Conservation (phyloP, 805 yeast genomes). For the Ogataea paradorogensis region DNA sequence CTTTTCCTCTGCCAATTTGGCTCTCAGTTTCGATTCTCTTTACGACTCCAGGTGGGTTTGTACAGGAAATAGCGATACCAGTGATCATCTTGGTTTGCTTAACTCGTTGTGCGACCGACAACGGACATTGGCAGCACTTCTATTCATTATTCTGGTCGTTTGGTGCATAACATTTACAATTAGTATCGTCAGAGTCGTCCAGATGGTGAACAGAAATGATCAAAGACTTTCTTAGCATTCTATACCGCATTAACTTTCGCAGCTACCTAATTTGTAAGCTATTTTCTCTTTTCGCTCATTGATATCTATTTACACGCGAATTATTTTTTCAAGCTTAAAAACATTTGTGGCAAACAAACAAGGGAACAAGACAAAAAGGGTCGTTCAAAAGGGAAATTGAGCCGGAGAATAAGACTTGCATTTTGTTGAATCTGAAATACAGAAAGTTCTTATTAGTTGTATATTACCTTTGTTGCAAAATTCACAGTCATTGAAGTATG, state of each 20-base stretch:
- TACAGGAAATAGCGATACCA: slow-evolving; percentile 14
- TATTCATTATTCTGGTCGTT: slow-evolving; percentile 67
- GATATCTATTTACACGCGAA: slow-evolving; percentile 9
- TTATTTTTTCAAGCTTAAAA: slow-evolving; percentile 9
- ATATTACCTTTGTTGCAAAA: background rate
- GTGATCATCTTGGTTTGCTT: slow-evolving; percentile 28
- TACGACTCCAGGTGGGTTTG: slow-evolving; percentile 86
- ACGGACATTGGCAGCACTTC: slow-evolving; percentile 70
- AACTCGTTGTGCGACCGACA: slow-evolving; percentile 72
- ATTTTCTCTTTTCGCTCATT: background rate
- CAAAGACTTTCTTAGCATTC: slow-evolving; percentile 10
- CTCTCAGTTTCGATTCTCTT: slow-evolving; percentile 80
- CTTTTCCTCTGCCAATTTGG: slow-evolving; percentile 81
- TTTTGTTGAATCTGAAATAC: background rate
- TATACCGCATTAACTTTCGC: slow-evolving; percentile 9
- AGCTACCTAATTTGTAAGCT: slow-evolving; percentile 1
- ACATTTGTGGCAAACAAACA: slow-evolving; percentile 16
- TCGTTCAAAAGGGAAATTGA: background rate
- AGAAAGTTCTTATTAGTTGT: background rate
- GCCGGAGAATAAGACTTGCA: background rate
- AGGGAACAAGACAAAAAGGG: slow-evolving; percentile 6
- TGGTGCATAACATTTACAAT: slow-evolving; percentile 88
- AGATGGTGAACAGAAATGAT: slow-evolving; percentile 42
- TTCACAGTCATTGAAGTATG: slow-evolving; percentile 11
- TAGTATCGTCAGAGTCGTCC: slow-evolving; percentile 79